A percentile compares a stretch with the other conserved stretches of the same genome.
Evolutionary conservation across 352 stramenopile genomes (phyloP).

Genomic region (Peronosclerospora sorghi): DNA sequence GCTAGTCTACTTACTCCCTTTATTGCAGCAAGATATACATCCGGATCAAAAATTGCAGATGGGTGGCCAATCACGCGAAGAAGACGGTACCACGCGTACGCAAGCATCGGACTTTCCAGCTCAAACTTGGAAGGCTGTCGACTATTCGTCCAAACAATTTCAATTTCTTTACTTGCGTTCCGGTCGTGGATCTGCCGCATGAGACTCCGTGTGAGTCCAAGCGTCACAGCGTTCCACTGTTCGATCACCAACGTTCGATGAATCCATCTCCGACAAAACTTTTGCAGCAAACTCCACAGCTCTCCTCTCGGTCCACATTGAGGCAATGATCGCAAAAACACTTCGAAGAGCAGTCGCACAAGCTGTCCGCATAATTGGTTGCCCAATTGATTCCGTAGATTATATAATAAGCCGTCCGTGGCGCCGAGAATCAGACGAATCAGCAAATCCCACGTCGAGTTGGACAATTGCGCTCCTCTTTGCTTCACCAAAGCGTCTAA

Average conservation of each 20-base stretch:
- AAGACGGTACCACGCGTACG: slow-evolving; percentile 78
- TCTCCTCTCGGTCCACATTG: slow-evolving; percentile 62
- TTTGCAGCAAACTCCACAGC: slow-evolving; percentile 70
- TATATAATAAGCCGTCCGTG: slow-evolving; percentile 67
- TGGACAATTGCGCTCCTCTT: slow-evolving; percentile 39
- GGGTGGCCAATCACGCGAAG: slow-evolving; percentile 76
- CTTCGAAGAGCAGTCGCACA: slow-evolving; percentile 66
- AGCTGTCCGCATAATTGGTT: slow-evolving; percentile 67
- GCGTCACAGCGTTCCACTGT: slow-evolving; percentile 71
- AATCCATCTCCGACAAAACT: slow-evolving; percentile 81
- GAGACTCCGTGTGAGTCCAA: slow-evolving; percentile 62
- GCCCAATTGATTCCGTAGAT: slow-evolving; percentile 56
- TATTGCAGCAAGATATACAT: slow-evolving; percentile 77
- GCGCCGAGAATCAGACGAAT: slow-evolving; percentile 69
- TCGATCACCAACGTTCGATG: slow-evolving; percentile 80
- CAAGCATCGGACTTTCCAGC: slow-evolving; percentile 57
- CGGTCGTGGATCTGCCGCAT: slow-evolving; percentile 59
- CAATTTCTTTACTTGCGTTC: slow-evolving; percentile 43
- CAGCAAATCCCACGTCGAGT: slow-evolving; percentile 77
- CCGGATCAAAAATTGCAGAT: slow-evolving; percentile 65
- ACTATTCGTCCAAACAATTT: slow-evolving; percentile 67
- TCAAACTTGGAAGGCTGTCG: slow-evolving; percentile 58
- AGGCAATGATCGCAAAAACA: slow-evolving; percentile 62
- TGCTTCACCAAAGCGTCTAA: slow-evolving; percentile 69
- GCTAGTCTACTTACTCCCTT: slow-evolving; percentile 73